A percentile compares a stretch with the other conserved stretches of the same genome.
Conservation (phyloP, 2,329 filamentous ascomycete genomes). For the Ceratocystis destructans region DNA sequence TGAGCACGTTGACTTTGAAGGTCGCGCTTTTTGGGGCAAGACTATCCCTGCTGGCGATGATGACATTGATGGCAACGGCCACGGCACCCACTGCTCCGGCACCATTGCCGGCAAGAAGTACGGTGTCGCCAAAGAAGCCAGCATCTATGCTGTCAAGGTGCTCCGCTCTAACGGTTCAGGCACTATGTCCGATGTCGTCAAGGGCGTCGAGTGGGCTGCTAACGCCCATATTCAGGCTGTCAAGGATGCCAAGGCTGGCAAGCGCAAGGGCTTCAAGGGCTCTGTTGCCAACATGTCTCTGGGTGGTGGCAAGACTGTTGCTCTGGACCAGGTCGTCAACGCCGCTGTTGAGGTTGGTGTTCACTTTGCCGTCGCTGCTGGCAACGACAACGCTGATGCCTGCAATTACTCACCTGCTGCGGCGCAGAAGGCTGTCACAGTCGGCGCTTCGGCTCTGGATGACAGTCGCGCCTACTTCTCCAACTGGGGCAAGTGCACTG, state of each 20-base stretch:
- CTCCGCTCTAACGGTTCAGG: slow-evolving; percentile 93
- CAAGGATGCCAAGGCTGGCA: slow-evolving; percentile 67
- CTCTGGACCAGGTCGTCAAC: slow-evolving; percentile 85
- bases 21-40: slow-evolving; percentile 90
- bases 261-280: slow-evolving; percentile 96
- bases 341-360: slow-evolving; percentile 83
- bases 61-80: slow-evolving; percentile 89
- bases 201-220: slow-evolving; percentile 92
- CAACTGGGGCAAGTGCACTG: slow-evolving; percentile 98
- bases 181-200: slow-evolving; percentile 97
- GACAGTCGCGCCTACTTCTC: slow-evolving; percentile 99
- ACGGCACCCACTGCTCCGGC: slow-evolving; percentile 98
- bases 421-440: slow-evolving; percentile 81
- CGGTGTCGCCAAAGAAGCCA: slow-evolving; percentile 98
- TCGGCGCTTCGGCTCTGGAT: slow-evolving; percentile 83
- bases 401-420: slow-evolving; percentile 98
- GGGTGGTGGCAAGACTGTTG: slow-evolving; percentile 88
- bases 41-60: slow-evolving; percentile 76
- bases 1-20: slow-evolving; percentile 93
- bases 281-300: slow-evolving; percentile 99
- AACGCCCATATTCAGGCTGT: slow-evolving; percentile 63
- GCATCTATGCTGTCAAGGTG: slow-evolving; percentile 95
- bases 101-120: slow-evolving; percentile 98
- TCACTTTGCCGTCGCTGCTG: slow-evolving; percentile 95
- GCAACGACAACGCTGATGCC: slow-evolving; percentile 96